Evolutionary conservation across 768 basidiomycete genomes (phyloP), one percentile per base, ranked within the genome.

Genomic region (Russula abietina): DNA sequence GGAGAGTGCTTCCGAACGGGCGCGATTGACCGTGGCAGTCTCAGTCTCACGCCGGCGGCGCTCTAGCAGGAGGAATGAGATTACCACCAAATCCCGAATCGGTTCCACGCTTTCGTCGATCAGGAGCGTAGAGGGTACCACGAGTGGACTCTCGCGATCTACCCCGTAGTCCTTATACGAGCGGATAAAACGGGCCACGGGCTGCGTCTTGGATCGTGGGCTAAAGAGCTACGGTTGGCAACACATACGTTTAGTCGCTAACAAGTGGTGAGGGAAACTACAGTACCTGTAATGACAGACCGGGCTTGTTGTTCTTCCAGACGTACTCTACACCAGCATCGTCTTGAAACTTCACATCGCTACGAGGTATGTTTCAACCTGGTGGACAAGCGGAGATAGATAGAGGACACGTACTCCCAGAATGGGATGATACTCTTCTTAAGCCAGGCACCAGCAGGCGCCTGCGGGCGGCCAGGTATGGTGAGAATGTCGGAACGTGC

Each of bases 391-490:
- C 4, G 3, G 43, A 2, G 17, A 39, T 2, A 19, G 11, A n/a
- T 38, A 10, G 9, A 55, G 48, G 22, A 16, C 16, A 12, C 57
- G 28, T 46, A 66, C 65, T 62, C 58, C 22, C 54, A 22, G 54
- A 66, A 67, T 16, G 67, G 67, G 24, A 67, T 59, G 39, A 67
- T 38, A 38, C 64, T 66, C 45, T 66, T 67, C 50, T 60, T 62
- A 43, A 67, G 64, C 67, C 67, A 67, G 22, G 60, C 43, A n/a
- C 67, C 66, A 22, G 65, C 64, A 9, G 57, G 43, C 7, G 49
- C 11, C 38, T 39, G 48, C 14, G 56, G 57, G 30, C 17, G 60
- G 46, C 26, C 57, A 55, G 60, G 39, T 14, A 65, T 54, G 48
- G 57, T 66, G 60, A 67, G 67, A 50, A 66, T n/a, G 55, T 67